A percentile compares a stretch with the other conserved stretches of the same genome.
phyloP scores from a whole-genome alignment of 371 early-diverging fungal species.

The Cokeromyces recurvatus region DNA sequence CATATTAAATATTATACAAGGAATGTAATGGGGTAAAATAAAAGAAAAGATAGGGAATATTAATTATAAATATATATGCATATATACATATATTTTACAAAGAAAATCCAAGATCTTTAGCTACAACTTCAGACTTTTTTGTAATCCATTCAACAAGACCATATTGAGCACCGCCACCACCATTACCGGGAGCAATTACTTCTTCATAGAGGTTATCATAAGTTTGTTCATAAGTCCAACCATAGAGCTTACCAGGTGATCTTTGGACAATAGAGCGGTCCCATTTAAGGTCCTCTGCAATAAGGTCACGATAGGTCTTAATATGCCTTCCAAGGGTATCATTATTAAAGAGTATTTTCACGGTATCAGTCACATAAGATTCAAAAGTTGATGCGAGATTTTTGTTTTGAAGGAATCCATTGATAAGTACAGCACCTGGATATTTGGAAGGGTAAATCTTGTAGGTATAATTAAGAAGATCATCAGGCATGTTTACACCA shows the following conservation, averaged over 20 bases:
- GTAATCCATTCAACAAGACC: slow-evolving; percentile 45
- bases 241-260: slow-evolving; percentile 48
- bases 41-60: background rate
- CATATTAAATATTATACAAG: too few species aligned
- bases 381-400: slow-evolving; percentile 33
- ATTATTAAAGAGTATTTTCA: slow-evolving; percentile 47
- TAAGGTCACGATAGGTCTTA: slow-evolving; percentile 42
- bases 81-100: too few species aligned
- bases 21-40: too few species aligned
- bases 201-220: slow-evolving; percentile 32
- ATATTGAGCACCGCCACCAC: slow-evolving; percentile 42
- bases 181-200: slow-evolving; percentile 21
- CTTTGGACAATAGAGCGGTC: slow-evolving; percentile 48
- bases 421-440: slow-evolving; percentile 43
- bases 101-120: slow-evolving; percentile 32
- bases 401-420: slow-evolving; percentile 42
- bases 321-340: slow-evolving; percentile 41
- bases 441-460: slow-evolving; percentile 26
- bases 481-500: slow-evolving; percentile 41
- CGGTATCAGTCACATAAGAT: slow-evolving; percentile 42
- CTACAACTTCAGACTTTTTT: slow-evolving; percentile 21
- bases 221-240: slow-evolving; percentile 37
- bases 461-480: slow-evolving; percentile 33
- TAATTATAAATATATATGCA: background rate
- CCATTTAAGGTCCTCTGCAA: slow-evolving; percentile 49